Evolutionary conservation across 2,329 filamentous ascomycete species (phyloP), one percentile per base, ranked within the genome.

Genomic region (Cladosporium sp.): DNA sequence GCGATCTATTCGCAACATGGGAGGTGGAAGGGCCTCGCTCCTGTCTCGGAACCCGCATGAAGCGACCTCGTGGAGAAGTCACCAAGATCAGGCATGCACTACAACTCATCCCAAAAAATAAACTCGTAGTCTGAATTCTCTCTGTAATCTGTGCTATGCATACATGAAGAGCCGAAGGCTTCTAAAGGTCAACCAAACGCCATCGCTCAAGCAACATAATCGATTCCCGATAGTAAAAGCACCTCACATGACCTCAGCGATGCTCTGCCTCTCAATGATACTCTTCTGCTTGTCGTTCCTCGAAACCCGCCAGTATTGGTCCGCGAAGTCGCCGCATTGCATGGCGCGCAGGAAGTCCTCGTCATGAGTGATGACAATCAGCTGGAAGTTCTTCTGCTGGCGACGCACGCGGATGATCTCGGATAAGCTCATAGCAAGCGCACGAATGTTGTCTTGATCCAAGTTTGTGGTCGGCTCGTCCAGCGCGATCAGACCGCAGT

Each of bases 391-490:
- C 65, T 88, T 86, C 83, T 99, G 95, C 68, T 89, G 87, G 76
- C 91, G 88, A 8, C 96, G 88, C 18, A 89, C 82, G 72, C 90
- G 86, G 80, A 99, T 98, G 74, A 99, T 97, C 73, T 89, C 86
- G 74, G 95, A 90, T 72, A 99, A 80, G 56, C 91, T 92, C 76
- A 90, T 85, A 10, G 95, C 95, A 52, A 99, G 85, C 67, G 91
- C 91, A 68, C 90, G 89, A 78, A 98, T 98, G 78, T 99, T 99
- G 81, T 97, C 93, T 68, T 88, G 86, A 76, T 99, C 95, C 52
- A 99, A 88, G 74, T 99, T 99, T 2, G 95, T 99, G 0, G 95
- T 99, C 7, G 95, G 95, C 79, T 99, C 95, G 79, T 99, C 95
- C 16, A 99, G 89, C 40, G 95, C 94, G 75, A 99, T 97, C 65